Conservation (phyloP, 805 yeast genomes). For the Myxozyma mucilagina region DNA sequence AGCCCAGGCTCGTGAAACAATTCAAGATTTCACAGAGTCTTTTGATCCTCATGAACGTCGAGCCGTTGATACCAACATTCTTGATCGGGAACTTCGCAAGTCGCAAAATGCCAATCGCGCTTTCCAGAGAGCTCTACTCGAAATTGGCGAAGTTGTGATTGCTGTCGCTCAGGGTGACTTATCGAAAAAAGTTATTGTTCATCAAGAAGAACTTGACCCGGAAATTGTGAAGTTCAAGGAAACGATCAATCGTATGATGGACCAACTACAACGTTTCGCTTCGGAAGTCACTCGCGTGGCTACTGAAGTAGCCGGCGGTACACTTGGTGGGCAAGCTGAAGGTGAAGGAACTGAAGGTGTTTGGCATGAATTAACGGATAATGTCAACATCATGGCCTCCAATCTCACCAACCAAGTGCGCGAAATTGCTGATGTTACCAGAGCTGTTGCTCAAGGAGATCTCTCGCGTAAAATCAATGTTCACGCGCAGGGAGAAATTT, state of each 20-base stretch:
- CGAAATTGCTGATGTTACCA: slow-evolving; percentile 85
- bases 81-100: slow-evolving; percentile 42
- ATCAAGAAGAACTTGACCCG: slow-evolving; percentile 70
- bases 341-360: slow-evolving; percentile 83
- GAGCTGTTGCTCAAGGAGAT: slow-evolving; percentile 88
- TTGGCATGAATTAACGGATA: slow-evolving; percentile 84
- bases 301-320: slow-evolving; percentile 87
- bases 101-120: slow-evolving; percentile 64
- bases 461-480: slow-evolving; percentile 79
- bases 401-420: slow-evolving; percentile 85
- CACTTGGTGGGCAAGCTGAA: slow-evolving; percentile 85
- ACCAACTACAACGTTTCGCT: slow-evolving; percentile 78
- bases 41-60: slow-evolving; percentile 28
- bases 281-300: slow-evolving; percentile 82
- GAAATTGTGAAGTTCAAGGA: slow-evolving; percentile 77
- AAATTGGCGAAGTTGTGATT: slow-evolving; percentile 81
- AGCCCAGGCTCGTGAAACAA: slow-evolving; percentile 28
- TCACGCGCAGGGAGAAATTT: slow-evolving; percentile 88
- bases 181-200: slow-evolving; percentile 74
- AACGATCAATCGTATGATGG: slow-evolving; percentile 87
- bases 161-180: slow-evolving; percentile 89
- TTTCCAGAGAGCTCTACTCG: slow-evolving; percentile 59
- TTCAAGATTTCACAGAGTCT: slow-evolving; percentile 25
- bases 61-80: slow-evolving; percentile 19
- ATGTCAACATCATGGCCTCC: slow-evolving; percentile 86